phyloP scores from a whole-genome alignment of 805 yeast genomes.

The Cyberlindnera suaveolens region DNA sequence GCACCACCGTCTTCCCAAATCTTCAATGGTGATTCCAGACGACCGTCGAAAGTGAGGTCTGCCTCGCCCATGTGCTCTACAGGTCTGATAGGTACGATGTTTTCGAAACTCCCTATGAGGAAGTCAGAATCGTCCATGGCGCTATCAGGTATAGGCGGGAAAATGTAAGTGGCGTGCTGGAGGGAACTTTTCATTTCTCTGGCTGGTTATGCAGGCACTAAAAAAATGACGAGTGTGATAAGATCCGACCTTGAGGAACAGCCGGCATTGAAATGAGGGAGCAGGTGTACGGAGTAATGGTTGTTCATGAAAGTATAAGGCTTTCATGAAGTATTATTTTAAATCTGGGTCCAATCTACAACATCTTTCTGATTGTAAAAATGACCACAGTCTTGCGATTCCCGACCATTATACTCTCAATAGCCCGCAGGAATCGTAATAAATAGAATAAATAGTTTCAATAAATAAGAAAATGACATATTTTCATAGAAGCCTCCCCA shows the following conservation, averaged over 20 bases:
- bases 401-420: too few relatives aligned
- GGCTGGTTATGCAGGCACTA: constrained; percentile 3
- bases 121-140: constrained; percentile 2
- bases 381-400: too few relatives aligned
- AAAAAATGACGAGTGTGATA: neutral
- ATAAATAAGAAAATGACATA: too few relatives aligned
- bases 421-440: too few relatives aligned
- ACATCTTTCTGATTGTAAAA: too few relatives aligned
- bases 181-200: neutral
- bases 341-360: too few relatives aligned
- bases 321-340: too few relatives aligned
- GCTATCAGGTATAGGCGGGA: neutral
- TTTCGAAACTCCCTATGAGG: constrained; percentile 20
- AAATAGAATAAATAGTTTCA: too few relatives aligned
- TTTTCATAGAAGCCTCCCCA: neutral
- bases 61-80: constrained; percentile 32
- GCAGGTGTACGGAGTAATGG: too few relatives aligned
- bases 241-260: neutral
- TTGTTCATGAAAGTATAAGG: too few relatives aligned
- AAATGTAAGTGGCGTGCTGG: neutral
- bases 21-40: constrained; percentile 28
- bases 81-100: constrained; percentile 29
- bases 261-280: neutral
- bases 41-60: constrained; percentile 34
- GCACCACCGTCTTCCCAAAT: constrained; percentile 53